Conservation (phyloP, 345 rosid species). For the Lumnitzera racemosa region DNA sequence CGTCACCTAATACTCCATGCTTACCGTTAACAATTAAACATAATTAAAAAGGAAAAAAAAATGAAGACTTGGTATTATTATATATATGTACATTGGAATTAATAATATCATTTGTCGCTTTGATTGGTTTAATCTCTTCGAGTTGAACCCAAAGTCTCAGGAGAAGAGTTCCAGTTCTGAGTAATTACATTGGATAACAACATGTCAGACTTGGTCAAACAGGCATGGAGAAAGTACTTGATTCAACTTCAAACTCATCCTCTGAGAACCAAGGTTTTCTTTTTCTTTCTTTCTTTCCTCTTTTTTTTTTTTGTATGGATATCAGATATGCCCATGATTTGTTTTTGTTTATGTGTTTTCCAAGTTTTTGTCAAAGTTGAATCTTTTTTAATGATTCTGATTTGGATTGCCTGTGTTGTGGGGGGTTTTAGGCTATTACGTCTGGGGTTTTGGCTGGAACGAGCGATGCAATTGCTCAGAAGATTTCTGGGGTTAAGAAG, state of each 20-base stretch:
- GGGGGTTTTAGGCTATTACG: slow-evolving; percentile 58
- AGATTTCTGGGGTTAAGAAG: slow-evolving; percentile 66
- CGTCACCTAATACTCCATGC: too few relatives aligned
- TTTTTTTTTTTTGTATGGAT: too few relatives aligned
- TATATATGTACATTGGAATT: too few relatives aligned
- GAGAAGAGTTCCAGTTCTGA: too few relatives aligned
- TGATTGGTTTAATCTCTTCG: not conserved
- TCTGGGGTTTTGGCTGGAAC: slow-evolving; percentile 71
- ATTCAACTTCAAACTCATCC: slow-evolving; percentile 83
- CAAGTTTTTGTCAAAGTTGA: not conserved
- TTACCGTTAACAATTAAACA: too few relatives aligned
- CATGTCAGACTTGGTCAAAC: slow-evolving; percentile 72
- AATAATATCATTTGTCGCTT: too few relatives aligned
- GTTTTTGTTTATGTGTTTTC: slow-evolving; percentile 4
- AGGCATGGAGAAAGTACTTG: slow-evolving; percentile 83
- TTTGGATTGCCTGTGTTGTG: not conserved
- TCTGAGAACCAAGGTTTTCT: slow-evolving; percentile 72
- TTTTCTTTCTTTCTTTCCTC: not conserved
- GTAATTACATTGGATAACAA: not conserved
- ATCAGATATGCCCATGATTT: not conserved
- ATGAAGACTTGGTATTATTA: too few relatives aligned
- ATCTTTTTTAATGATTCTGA: not conserved
- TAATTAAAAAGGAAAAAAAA: too few relatives aligned
- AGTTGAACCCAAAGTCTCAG: too few relatives aligned
- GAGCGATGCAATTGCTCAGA: slow-evolving; percentile 80